A percentile compares a stretch with the other conserved stretches of the same genome.
These are phyloP conservation scores for Bothriochloa decipiens DNA, from an alignment of 176 grass and related monocot genomes.

Conservation along the genomic window DNA sequence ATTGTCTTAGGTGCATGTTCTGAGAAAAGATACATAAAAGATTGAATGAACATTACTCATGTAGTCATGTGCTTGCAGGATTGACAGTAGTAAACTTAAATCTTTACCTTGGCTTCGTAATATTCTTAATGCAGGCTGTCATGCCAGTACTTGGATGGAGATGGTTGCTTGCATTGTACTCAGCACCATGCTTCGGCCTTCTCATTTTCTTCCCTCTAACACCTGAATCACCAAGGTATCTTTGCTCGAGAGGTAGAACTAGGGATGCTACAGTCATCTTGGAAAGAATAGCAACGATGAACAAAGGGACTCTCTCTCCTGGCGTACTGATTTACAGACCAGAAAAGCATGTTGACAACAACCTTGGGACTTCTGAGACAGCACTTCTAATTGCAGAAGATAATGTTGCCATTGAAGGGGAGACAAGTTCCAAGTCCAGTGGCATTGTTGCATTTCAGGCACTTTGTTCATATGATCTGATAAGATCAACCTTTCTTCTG, in stretches of 20 bases:
- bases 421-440: background rate
- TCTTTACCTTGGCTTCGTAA: background rate
- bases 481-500: constrained; percentile 67
- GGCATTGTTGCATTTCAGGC: constrained; percentile 34
- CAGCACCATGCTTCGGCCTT: constrained; percentile 60
- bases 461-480: constrained; percentile 52
- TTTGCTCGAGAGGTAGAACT: constrained; percentile 61
- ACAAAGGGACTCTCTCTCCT: constrained; percentile 53
- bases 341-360: constrained; percentile 29
- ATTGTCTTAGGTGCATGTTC: background rate
- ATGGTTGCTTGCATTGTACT: constrained; percentile 65
- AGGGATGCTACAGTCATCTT: constrained; percentile 53
- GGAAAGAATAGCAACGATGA: constrained; percentile 71
- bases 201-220: constrained; percentile 60
- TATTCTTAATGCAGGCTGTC: constrained; percentile 51
- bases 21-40: background rate
- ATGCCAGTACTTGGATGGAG: constrained; percentile 78
- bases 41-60: background rate
- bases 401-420: constrained; percentile 1
- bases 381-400: constrained; percentile 45
- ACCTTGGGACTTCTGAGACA: constrained; percentile 42
- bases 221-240: constrained; percentile 80
- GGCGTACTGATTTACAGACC: constrained; percentile 48
- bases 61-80: background rate
- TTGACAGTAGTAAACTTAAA: background rate